Base-by-base conservation (phyloP, 1,139 yeast genomes). In the Debaryomyces nepalensis region DNA sequence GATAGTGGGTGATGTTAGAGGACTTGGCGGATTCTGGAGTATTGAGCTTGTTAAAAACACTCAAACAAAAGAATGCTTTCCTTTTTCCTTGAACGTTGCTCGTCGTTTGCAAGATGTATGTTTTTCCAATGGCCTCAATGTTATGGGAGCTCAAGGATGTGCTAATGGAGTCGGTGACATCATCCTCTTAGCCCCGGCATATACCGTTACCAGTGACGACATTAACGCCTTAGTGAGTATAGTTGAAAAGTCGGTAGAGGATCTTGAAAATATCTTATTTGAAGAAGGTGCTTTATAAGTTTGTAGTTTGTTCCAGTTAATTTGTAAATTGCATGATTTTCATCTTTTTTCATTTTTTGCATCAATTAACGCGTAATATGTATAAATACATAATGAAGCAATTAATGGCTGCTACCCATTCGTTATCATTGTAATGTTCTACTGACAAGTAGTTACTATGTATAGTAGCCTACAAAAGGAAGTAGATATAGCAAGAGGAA, bases 21-120 rank as follows among this genome's bases (percentile, higher is more conserved):
- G 86, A 33, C 59, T 74, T 46, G 85, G 85, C 46, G 79, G 81
- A 15, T 81, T 81, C 61, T 78, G 84, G 79, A 66, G 81, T 4
- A 52, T 81, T 44, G 86, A 81, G 58, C 64, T 79, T 40, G 82
- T 79, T 48, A 70, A 78, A 53, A 68, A 80, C 55, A 70, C 70
- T 43, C 55, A 43, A 8, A 73, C 82, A 26, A 78, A 77, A 49
- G 78, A 76, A 49, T 64, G 71, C 7, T 77, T 77, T 48, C 67
- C 65, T 15, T 55, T 64, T 9, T 55, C 55, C 5, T 40, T 64
- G 18, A 58, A 61, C 20, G 59, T 72, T 32, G 73, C 68, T 20
- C 55, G 59, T 35, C 57, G 57, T 31, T 59, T 77, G 39, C 62
- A 63, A 40, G 61, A 65, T 9, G 55, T 60, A 40, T 63, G 73